phyloP scores from a whole-genome alignment of 2,329 filamentous ascomycete species.

The Biscogniauxia mediterranea region DNA sequence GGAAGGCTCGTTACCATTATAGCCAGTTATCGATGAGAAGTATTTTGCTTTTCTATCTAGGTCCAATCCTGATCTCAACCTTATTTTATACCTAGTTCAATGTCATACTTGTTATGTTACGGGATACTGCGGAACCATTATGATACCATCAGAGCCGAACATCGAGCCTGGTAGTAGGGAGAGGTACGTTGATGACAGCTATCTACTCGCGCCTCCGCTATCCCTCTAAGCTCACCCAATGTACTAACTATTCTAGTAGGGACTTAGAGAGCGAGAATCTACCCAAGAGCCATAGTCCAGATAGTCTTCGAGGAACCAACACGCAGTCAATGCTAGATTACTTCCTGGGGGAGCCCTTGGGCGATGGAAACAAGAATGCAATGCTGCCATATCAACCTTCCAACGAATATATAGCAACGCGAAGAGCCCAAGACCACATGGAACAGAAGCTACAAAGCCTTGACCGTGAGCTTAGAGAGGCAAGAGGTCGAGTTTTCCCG shows the following conservation, averaged over 20 bases:
- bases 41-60: background rate
- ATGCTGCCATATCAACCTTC: background rate
- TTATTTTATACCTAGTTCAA: background rate
- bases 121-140: background rate
- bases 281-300: too few species aligned
- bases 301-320: background rate
- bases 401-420: background rate
- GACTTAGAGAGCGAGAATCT: background rate
- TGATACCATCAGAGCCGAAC: background rate
- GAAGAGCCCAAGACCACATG: background rate
- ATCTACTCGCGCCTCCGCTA: too few species aligned
- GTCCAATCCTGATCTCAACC: background rate
- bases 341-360: background rate
- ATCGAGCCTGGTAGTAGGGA: background rate
- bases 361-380: background rate
- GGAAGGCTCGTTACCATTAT: too few species aligned
- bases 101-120: background rate
- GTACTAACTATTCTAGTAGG: background rate
- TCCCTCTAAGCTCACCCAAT: background rate
- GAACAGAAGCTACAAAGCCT: background rate
- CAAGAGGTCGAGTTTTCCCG: background rate
- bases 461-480: background rate
- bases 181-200: background rate
- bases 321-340: background rate
- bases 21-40: background rate